phyloP scores from a whole-genome alignment of 73 alveolate genomes.

The Breviolum minutum region DNA sequence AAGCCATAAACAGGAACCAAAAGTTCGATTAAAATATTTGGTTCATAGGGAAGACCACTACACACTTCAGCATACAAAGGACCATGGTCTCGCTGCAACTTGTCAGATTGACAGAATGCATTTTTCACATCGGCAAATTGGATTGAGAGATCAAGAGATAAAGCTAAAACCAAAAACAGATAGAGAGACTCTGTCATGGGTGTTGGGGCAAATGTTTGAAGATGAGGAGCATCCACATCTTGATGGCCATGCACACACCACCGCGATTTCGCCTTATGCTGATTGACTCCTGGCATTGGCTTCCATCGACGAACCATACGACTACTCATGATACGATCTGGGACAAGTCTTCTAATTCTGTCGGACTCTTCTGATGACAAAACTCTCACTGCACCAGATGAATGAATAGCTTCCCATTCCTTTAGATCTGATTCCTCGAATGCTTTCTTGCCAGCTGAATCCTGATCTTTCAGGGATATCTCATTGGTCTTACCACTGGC shows the following conservation, averaged over 20 bases:
- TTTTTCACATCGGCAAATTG: background rate
- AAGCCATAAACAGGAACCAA: background rate
- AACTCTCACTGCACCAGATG: background rate
- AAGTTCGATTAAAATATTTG: background rate
- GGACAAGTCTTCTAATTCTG: background rate
- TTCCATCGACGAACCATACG: constrained; percentile 6
- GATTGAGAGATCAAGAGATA: background rate
- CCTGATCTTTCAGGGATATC: background rate
- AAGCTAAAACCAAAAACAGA: background rate
- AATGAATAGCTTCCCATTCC: background rate
- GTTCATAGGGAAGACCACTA: background rate
- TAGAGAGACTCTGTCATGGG: background rate
- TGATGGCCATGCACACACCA: background rate
- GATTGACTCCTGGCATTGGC: background rate
- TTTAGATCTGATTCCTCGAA: background rate
- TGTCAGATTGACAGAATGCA: background rate
- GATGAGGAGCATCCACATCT: background rate
- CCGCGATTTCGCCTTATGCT: background rate
- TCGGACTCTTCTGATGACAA: background rate
- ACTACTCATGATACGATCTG: background rate
- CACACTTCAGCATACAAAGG: background rate
- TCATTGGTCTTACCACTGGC: background rate
- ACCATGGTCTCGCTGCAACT: background rate
- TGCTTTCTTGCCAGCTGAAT: background rate
- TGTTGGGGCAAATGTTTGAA: background rate